Evolutionary conservation across 2,329 filamentous ascomycete species (phyloP), one percentile per base, ranked within the genome.

Genomic region (Hypoxylon sp.): DNA sequence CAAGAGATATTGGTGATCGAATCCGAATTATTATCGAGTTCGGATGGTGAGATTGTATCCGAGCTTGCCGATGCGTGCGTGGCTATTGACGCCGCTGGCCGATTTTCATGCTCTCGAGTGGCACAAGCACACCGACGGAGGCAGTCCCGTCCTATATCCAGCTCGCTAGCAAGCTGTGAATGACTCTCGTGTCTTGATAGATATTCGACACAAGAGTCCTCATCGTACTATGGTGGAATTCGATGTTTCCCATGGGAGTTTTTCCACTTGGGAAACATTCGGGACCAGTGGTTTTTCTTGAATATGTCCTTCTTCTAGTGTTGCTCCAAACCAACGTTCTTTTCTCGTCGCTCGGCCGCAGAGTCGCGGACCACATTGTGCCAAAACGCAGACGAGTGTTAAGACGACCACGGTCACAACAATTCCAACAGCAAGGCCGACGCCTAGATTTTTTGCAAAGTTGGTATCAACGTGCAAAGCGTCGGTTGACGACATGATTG

Each of bases 301-400:
- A 0, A 20, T 12, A 16, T 38, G 27, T 7, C 47, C 57, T 37
- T 63, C 57, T 27, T 66, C 63, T 0, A 60, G 17, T 3, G 58
- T 47, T 12, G 36, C 21, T 11, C 37, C 27, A 17, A 59, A 47
- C 63, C 61, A 63, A 3, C 40, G 44, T 11, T 66, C 63, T 19
- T 49, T 61, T 29, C 51, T 55, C 7, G 48, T 37, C 21, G 44
- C 16, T 9, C 47, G 17, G 5, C 58, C 44, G 19, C 55, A 65
- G 38, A 61, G n/a, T 2, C 57, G 52, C 30, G 63, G 60, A 7
- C 61, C 64, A 9, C 51, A 67, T 30, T 64, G 64, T 13, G 64
- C 61, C 6, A 57, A 12, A 15, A 57, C 37, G 20, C 64, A 67
- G 16, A 67, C 31, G 7, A 67, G 7, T 13, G 57, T 51, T 12